phyloP scores from a whole-genome alignment of 2,329 filamentous ascomycete species.

The Phyllosticta citrichinensis region DNA sequence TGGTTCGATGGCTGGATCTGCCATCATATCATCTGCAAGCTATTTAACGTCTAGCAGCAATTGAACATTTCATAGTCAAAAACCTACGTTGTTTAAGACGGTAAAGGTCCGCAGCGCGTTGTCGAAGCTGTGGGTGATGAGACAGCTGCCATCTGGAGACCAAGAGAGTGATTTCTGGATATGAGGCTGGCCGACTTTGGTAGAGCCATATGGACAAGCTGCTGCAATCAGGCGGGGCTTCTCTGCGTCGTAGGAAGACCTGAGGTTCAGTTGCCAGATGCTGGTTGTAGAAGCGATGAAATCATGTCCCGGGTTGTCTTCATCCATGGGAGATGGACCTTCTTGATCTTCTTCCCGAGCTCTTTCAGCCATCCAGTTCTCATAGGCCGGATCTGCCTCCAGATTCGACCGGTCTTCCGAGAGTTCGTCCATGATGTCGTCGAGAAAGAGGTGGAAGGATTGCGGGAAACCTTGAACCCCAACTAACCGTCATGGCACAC shows the following conservation, averaged over 20 bases:
- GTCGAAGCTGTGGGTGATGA: constrained; percentile 45
- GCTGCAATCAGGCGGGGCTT: background rate
- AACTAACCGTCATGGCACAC: background rate
- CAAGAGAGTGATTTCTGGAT: constrained; percentile 17
- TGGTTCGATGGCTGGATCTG: constrained; percentile 24
- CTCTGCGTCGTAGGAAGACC: background rate
- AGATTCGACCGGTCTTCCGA: background rate
- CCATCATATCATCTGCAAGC: constrained; percentile 1
- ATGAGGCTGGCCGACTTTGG: background rate
- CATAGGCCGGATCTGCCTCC: background rate
- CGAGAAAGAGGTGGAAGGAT: background rate
- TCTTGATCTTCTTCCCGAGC: background rate
- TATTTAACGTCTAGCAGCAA: background rate
- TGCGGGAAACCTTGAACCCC: background rate
- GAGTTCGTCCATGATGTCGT: background rate
- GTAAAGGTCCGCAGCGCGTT: constrained; percentile 44
- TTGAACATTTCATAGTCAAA: constrained; percentile 2
- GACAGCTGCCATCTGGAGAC: constrained; percentile 47
- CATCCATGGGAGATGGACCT: background rate
- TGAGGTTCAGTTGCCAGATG: background rate
- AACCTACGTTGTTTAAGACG: constrained; percentile 31
- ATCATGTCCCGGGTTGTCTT: background rate
- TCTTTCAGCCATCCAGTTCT: background rate
- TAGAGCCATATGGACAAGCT: background rate
- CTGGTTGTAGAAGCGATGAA: background rate